Conservation (phyloP, 345 rosid genomes). For the Cardiospermum halicacabum region DNA sequence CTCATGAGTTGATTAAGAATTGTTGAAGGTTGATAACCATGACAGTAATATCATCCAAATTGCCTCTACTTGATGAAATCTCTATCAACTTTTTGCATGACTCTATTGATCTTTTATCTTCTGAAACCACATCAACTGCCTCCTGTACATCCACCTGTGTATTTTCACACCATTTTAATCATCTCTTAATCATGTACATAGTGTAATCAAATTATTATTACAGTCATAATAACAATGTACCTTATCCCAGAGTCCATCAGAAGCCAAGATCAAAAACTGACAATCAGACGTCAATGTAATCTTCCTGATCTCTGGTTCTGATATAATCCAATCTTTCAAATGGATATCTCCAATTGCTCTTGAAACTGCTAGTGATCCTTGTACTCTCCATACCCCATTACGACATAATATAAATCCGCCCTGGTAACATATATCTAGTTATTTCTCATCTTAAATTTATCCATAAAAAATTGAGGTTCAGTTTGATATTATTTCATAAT, state of each 20-base stretch:
- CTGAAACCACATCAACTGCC: constrained; percentile 42
- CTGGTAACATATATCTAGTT: constrained; percentile 22
- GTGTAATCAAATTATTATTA: too few relatives aligned
- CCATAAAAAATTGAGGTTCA: too few relatives aligned
- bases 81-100: constrained; percentile 44
- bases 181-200: too few relatives aligned
- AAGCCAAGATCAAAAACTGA: constrained; percentile 43
- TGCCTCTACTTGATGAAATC: constrained; percentile 38
- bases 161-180: neutral
- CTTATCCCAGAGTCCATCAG: constrained; percentile 69
- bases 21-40: constrained; percentile 38
- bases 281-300: constrained; percentile 31
- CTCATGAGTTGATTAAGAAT: constrained; percentile 5
- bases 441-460: too few relatives aligned
- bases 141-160: constrained; percentile 47
- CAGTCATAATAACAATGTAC: too few relatives aligned
- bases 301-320: constrained; percentile 42
- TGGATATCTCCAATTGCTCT: constrained; percentile 54
- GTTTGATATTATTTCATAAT: too few relatives aligned
- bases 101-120: constrained; percentile 14
- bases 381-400: constrained; percentile 48
- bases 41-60: constrained; percentile 47
- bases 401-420: constrained; percentile 45
- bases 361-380: constrained; percentile 49
- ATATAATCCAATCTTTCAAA: constrained; percentile 47